Percentiles rank a stretch among this genome's conserved stretches.
Conservation (phyloP, 2,329 filamentous ascomycete genomes). For the Raffaelea arxii region DNA sequence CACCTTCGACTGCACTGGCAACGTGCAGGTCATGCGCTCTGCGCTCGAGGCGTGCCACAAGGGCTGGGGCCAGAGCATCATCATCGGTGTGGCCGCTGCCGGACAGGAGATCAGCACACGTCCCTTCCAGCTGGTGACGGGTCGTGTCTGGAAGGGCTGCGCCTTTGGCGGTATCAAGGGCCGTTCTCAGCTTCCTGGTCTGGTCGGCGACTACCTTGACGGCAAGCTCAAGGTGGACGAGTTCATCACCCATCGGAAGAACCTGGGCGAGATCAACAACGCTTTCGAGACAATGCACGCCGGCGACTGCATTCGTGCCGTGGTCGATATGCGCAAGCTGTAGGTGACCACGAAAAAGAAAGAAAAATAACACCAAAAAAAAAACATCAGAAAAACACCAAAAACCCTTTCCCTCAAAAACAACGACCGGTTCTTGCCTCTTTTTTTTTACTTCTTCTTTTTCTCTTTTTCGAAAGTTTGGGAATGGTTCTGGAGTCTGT, state of each 20-base stretch:
- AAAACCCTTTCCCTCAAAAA: no score
- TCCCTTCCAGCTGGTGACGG: conserved; percentile 94
- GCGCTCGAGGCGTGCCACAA: conserved; percentile 98
- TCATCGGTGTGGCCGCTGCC: conserved; percentile 94
- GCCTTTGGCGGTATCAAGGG: conserved; percentile 98
- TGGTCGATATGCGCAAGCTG: conserved; percentile 55
- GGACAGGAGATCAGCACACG: conserved; percentile 92
- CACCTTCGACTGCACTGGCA: conserved; percentile 98
- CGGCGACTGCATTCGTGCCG: conserved; percentile 93
- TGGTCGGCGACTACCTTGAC: conserved; percentile 82
- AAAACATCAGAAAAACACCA: no score
- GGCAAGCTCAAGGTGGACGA: conserved; percentile 96
- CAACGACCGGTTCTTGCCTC: no score
- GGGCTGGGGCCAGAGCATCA: conserved; percentile 96
- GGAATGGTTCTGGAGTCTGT: neutral
- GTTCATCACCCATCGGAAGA: conserved; percentile 95
- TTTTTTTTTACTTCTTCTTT: no score
- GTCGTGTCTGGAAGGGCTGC: conserved; percentile 94
- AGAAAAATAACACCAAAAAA: neutral
- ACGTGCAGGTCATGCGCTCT: conserved; percentile 89
- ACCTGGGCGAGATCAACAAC: conserved; percentile 71
- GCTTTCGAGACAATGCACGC: conserved; percentile 89
- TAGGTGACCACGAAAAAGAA: conserved; percentile 1
- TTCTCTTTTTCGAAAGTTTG: no score
- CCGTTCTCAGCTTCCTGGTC: conserved; percentile 76